Evolutionary conservation across 2,329 filamentous ascomycete genomes (phyloP).

Genomic region (Biscogniauxia marginata): DNA sequence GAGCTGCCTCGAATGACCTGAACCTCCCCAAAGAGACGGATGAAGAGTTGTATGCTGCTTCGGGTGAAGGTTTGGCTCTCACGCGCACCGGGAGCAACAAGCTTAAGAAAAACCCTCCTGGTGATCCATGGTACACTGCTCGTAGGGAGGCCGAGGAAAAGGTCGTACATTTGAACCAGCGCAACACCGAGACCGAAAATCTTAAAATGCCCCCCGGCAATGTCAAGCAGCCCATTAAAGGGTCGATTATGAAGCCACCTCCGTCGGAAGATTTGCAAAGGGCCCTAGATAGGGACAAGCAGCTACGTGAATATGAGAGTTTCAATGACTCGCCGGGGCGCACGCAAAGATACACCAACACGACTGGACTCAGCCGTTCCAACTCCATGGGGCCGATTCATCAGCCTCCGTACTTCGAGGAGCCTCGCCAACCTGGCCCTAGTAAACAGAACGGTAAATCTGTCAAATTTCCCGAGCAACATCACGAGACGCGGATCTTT

Average conservation of each 20-base stretch:
- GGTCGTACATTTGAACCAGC: conserved; percentile 29
- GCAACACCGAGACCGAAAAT: conserved; percentile 10
- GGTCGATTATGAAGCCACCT: conserved; percentile 11
- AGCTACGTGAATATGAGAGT: conserved; percentile 8
- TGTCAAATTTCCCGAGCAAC: conserved; percentile 32
- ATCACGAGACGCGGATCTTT: conserved; percentile 17
- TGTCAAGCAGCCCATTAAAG: conserved; percentile 3
- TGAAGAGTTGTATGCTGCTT: conserved; percentile 24
- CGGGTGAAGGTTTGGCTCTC: conserved; percentile 37
- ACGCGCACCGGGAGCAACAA: conserved; percentile 56
- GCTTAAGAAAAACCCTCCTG: conserved; percentile 56
- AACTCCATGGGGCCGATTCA: conserved; percentile 10
- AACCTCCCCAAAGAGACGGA: conserved; percentile 32
- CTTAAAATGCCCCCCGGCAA: conserved; percentile 9
- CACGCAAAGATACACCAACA: conserved; percentile 4
- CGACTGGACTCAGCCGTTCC: conserved; percentile 14
- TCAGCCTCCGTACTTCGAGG: conserved; percentile 7
- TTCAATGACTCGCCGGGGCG: conserved; percentile 8
- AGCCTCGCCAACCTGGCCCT: conserved; percentile 9
- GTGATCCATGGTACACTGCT: conserved; percentile 46
- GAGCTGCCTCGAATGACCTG: conserved; percentile 47
- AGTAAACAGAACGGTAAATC: conserved; percentile 24
- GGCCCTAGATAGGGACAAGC: conserved; percentile 25
- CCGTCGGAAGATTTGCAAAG: conserved; percentile 20
- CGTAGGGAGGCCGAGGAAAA: conserved; percentile 44